These are phyloP conservation scores for Mortierella sp. DNA, from an alignment of 371 early-diverging fungal genomes.

Conservation along the genomic window DNA sequence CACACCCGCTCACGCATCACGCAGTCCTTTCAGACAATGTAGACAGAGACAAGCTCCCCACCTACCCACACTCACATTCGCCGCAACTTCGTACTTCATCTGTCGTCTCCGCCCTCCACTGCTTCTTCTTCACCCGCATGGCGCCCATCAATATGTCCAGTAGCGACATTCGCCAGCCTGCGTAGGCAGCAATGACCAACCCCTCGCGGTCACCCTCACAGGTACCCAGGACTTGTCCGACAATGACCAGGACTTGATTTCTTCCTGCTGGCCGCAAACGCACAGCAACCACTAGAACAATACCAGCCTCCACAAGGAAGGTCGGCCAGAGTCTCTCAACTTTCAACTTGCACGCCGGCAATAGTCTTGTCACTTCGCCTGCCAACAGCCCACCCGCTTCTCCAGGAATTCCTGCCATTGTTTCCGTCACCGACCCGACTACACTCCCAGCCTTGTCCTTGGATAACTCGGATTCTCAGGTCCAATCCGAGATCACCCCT, in stretches of 20 bases:
- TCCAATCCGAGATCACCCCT: too few relatives aligned
- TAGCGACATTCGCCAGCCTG: not conserved
- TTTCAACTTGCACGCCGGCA: constrained; percentile 44
- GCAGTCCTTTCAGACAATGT: too few relatives aligned
- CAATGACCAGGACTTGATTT: constrained; percentile 13
- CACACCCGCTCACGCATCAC: too few relatives aligned
- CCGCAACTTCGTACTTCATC: constrained; percentile 11
- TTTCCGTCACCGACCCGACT: constrained; percentile 8
- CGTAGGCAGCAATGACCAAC: too few relatives aligned
- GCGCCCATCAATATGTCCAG: constrained; percentile 4
- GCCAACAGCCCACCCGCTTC: constrained; percentile 47
- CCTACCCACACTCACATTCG: too few relatives aligned
- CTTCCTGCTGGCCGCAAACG: constrained; percentile 19
- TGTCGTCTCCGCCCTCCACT: not conserved
- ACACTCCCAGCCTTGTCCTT: constrained; percentile 6
- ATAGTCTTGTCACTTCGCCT: constrained; percentile 33
- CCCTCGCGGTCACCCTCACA: too few relatives aligned
- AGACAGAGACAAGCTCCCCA: constrained; percentile 15
- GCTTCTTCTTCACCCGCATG: not conserved
- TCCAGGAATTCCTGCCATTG: constrained; percentile 37
- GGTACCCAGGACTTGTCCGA: constrained; percentile 12
- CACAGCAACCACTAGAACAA: constrained; percentile 21
- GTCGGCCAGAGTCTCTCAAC: constrained; percentile 46
- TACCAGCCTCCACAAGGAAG: constrained; percentile 5
- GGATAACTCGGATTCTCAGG: too few relatives aligned